Evolutionary conservation across 2,329 filamentous ascomycete genomes (phyloP).

Genomic region (Cytospora piceae): DNA sequence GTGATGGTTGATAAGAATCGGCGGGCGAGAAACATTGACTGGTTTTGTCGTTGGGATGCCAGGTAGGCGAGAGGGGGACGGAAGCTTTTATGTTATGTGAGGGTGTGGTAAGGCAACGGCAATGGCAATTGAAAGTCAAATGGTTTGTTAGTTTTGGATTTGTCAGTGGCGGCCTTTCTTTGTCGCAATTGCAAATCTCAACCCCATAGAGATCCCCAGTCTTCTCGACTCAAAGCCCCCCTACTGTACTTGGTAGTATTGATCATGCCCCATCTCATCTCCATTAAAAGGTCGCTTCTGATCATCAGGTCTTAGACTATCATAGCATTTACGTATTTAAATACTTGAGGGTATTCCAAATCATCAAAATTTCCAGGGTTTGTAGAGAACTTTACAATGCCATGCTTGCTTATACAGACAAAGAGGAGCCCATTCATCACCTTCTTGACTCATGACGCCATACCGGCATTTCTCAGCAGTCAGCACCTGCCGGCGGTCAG

Average conservation of each 20-base stretch:
- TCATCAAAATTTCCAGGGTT: not conserved
- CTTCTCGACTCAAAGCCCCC: too few species aligned
- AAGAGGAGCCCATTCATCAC: not conserved
- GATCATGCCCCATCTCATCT: not conserved
- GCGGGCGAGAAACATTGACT: constrained; percentile 67
- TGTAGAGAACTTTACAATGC: too few species aligned
- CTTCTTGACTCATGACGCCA: not conserved
- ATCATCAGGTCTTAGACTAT: not conserved
- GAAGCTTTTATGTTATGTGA: not conserved
- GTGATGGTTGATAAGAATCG: constrained; percentile 65
- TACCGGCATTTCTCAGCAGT: not conserved
- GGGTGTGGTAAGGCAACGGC: not conserved
- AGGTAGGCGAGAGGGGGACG: constrained; percentile 27
- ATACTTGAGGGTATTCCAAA: not conserved
- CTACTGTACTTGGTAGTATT: too few species aligned
- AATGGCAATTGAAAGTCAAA: not conserved
- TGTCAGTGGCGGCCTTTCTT: not conserved
- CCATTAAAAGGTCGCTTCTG: not conserved
- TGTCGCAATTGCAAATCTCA: not conserved
- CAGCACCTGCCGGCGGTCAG: too few species aligned
- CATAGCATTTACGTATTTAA: too few species aligned
- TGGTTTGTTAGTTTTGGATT: not conserved
- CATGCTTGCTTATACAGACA: too few species aligned
- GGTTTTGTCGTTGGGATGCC: constrained; percentile 30
- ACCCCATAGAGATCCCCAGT: not conserved